phyloP scores from a whole-genome alignment of 1,284 basidiomycete species.

The Cutaneotrichosporon sp. region DNA sequence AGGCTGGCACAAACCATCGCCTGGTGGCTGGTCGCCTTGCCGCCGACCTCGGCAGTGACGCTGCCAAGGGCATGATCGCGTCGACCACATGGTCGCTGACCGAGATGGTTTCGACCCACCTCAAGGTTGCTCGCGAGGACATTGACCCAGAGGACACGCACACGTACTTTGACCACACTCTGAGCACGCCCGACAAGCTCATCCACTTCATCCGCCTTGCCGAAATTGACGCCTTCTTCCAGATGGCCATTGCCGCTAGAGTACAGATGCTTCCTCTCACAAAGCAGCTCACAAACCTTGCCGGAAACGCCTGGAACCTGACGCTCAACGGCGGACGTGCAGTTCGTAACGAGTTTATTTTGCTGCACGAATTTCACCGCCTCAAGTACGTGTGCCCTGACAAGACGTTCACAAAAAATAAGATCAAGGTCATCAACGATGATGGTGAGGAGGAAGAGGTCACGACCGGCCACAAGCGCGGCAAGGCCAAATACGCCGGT shows the following conservation, averaged over 20 bases:
- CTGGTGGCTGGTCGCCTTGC: conserved; percentile 81
- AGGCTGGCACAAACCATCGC: conserved; percentile 76
- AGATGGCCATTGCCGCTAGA: conserved; percentile 88
- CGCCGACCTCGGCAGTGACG: conserved; percentile 89
- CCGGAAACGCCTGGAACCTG: conserved; percentile 97
- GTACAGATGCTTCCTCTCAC: conserved; percentile 87
- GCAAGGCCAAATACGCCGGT: conserved; percentile 96
- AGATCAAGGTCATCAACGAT: conserved; percentile 46
- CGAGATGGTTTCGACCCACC: conserved; percentile 89
- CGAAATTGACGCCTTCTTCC: conserved; percentile 89
- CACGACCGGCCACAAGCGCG: conserved; percentile 57
- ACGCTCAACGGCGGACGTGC: conserved; percentile 93
- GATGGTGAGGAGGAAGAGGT: conserved; percentile 58
- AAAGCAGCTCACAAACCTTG: conserved; percentile 91
- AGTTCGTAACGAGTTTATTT: conserved; percentile 97
- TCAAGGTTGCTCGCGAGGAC: conserved; percentile 78
- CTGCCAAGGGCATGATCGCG: conserved; percentile 90
- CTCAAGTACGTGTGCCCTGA: conserved; percentile 96
- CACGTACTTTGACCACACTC: conserved; percentile 78
- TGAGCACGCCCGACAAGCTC: conserved; percentile 70
- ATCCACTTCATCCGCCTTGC: conserved; percentile 86
- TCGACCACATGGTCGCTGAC: conserved; percentile 97
- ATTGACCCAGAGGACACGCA: conserved; percentile 95
- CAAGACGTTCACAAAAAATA: conserved; percentile 67
- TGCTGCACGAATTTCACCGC: conserved; percentile 95